A percentile compares a stretch with the other conserved stretches of the same genome.
phyloP scores from a whole-genome alignment of 257 asterid species.

The Cruciata laevipes region DNA sequence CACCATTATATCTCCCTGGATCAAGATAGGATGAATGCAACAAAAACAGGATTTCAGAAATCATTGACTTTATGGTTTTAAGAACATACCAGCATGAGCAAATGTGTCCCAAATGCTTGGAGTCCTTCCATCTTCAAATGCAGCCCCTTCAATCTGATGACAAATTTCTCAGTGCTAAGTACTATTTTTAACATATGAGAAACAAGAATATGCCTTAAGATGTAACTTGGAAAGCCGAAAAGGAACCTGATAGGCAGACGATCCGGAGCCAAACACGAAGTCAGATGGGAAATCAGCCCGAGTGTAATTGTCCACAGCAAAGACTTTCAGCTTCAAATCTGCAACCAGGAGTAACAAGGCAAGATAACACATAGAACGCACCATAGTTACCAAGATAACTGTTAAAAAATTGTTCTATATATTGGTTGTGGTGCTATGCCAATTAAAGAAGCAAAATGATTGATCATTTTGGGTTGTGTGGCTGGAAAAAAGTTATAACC shows the following conservation, averaged over 20 bases:
- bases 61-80: background rate
- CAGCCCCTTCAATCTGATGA: slow-evolving; percentile 11
- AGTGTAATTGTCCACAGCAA: background rate
- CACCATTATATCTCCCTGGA: slow-evolving; percentile 12
- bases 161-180: background rate
- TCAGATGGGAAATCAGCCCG: slow-evolving; percentile 7
- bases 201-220: background rate
- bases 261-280: slow-evolving; percentile 7
- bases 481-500: background rate
- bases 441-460: background rate
- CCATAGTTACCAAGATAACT: background rate
- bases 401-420: background rate
- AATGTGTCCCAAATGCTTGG: slow-evolving; percentile 11
- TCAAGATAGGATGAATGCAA: background rate
- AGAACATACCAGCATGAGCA: slow-evolving; percentile 9
- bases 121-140: slow-evolving; percentile 8
- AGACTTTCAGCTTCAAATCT: background rate
- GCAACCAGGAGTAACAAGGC: slow-evolving; percentile 1
- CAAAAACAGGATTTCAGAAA: background rate
- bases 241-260: slow-evolving; percentile 8
- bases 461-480: background rate
- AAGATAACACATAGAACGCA: background rate
- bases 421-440: too few relatives aligned
- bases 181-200: background rate
- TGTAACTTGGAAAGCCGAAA: background rate